Conservation (phyloP, 2,329 filamentous ascomycete genomes). For the Botrytis deweyae region DNA sequence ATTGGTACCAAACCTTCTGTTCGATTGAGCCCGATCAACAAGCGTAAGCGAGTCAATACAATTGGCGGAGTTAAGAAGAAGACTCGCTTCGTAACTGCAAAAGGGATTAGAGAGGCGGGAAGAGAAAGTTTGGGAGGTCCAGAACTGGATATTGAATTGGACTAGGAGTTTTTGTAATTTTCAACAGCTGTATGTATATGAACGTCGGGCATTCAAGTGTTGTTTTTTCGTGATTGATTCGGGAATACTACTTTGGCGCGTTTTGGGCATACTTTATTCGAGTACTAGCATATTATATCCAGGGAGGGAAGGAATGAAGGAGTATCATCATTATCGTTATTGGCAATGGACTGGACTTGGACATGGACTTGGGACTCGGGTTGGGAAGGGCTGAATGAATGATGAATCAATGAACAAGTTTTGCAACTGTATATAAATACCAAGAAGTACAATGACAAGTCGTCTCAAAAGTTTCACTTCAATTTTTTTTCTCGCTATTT, state of each 20-base stretch:
- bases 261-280: background rate
- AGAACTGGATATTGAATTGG: slow-evolving; percentile 16
- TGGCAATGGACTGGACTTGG: background rate
- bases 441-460: background rate
- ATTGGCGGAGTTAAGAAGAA: slow-evolving; percentile 57
- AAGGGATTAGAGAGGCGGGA: slow-evolving; percentile 74
- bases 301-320: slow-evolving; percentile 1
- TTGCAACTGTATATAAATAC: background rate
- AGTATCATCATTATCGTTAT: background rate
- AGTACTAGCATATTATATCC: slow-evolving; percentile 18
- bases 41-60: slow-evolving; percentile 54
- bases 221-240: background rate
- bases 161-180: slow-evolving; percentile 6
- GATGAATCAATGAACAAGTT: background rate
- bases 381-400: background rate
- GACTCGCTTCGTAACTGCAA: slow-evolving; percentile 76
- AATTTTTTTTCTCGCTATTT: background rate
- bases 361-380: background rate
- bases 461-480: background rate
- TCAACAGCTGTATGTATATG: background rate
- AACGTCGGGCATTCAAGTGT: background rate
- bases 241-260: slow-evolving; percentile 6
- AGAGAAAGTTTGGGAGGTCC: slow-evolving; percentile 67
- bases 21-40: slow-evolving; percentile 55
- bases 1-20: slow-evolving; percentile 47